Evolutionary conservation across 2,329 filamentous ascomycete species (phyloP).

Genomic region (Botrytis elliptica): DNA sequence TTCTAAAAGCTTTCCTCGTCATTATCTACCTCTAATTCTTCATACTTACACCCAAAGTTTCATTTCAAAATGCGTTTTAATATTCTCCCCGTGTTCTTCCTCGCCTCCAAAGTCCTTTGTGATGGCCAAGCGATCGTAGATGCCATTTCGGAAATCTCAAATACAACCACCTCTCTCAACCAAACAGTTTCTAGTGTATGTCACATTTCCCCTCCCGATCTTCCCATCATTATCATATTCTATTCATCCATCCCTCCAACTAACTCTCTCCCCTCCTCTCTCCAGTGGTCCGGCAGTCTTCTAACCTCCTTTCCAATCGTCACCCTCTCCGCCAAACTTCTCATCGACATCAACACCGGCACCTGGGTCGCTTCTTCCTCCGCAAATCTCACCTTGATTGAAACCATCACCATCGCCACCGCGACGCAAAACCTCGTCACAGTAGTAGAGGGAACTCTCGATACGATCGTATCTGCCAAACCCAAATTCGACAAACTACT

Average conservation of each 20-base stretch:
- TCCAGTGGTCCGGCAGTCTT: constrained; percentile 2
- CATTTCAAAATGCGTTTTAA: constrained; percentile 27
- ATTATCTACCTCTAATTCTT: no score
- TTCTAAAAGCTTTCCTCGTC: no score
- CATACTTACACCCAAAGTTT: fast-evolving
- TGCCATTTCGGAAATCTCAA: constrained; percentile 29
- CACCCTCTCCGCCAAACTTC: constrained; percentile 41
- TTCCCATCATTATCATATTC: neutral
- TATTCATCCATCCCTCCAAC: neutral
- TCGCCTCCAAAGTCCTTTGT: constrained; percentile 29
- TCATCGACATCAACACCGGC: constrained; percentile 44
- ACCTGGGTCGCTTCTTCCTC: constrained; percentile 42
- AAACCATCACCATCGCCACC: constrained; percentile 43
- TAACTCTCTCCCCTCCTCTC: neutral
- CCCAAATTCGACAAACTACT: constrained; percentile 47
- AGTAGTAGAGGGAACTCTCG: constrained; percentile 50
- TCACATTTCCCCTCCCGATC: neutral
- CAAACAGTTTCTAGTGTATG: constrained; percentile 23
- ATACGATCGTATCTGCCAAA: constrained; percentile 38
- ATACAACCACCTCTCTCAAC: constrained; percentile 29
- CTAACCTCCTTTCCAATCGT: constrained; percentile 17
- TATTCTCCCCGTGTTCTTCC: constrained; percentile 24
- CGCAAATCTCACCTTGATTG: constrained; percentile 41
- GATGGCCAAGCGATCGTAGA: constrained; percentile 30
- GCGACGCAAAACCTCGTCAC: constrained; percentile 47